These are phyloP conservation scores for Xanthoconium separans DNA, from an alignment of 1,284 basidiomycete species.

Conservation along the genomic window DNA sequence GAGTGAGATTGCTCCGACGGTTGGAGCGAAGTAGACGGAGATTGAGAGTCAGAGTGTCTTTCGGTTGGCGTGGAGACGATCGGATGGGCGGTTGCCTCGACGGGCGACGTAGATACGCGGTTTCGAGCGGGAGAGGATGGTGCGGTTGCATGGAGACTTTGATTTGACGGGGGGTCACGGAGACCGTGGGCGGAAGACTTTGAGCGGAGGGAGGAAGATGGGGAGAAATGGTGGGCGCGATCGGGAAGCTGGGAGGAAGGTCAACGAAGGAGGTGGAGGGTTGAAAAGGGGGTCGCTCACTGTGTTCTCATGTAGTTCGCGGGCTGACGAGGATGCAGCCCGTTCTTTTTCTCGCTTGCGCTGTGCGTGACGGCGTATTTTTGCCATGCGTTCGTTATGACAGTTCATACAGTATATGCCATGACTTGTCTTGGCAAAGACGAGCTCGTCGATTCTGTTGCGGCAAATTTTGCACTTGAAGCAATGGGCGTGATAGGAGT, in stretches of 20 bases:
- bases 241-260: constrained; percentile 10
- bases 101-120: constrained; percentile 15
- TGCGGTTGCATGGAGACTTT: constrained; percentile 18
- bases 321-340: constrained; percentile 33
- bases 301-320: constrained; percentile 41
- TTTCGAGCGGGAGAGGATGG: constrained; percentile 5
- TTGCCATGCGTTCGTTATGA: constrained; percentile 94
- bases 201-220: constrained; percentile 18
- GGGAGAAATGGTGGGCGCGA: constrained; percentile 6
- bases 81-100: constrained; percentile 3
- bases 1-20: constrained; percentile 29
- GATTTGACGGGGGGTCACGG: constrained; percentile 28
- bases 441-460: constrained; percentile 94
- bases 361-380: constrained; percentile 88
- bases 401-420: constrained; percentile 99
- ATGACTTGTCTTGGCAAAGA: constrained; percentile 97
- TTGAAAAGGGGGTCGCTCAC: constrained; percentile 32
- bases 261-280: not conserved
- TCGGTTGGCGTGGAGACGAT: constrained; percentile 15
- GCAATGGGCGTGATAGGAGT: constrained; percentile 97
- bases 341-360: constrained; percentile 56
- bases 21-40: constrained; percentile 7
- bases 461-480: constrained; percentile 97
- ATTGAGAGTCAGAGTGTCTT: constrained; percentile 1
- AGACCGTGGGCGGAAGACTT: constrained; percentile 23